phyloP scores from a whole-genome alignment of 2,329 filamentous ascomycete species.

The Alternaria panax region DNA sequence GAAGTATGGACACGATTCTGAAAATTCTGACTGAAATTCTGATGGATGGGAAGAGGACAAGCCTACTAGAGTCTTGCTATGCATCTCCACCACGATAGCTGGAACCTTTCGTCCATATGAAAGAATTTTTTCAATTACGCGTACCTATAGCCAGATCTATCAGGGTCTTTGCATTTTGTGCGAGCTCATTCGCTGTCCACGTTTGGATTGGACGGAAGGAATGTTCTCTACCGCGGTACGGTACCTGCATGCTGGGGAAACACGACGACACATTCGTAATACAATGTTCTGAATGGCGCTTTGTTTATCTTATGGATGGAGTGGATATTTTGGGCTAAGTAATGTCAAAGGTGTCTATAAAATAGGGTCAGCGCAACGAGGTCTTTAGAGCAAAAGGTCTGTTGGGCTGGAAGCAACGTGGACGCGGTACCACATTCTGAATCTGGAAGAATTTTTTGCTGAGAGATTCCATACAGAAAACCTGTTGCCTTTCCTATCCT shows the following conservation, averaged over 20 bases:
- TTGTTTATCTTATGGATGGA: neutral
- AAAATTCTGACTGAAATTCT: too few relatives aligned
- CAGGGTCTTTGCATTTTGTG: neutral
- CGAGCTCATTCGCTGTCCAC: neutral
- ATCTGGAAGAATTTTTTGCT: neutral
- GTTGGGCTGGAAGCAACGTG: neutral
- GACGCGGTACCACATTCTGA: neutral
- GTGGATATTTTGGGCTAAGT: neutral
- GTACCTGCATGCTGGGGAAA: neutral
- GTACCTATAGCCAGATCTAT: neutral
- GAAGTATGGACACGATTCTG: neutral
- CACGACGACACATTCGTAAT: constrained; percentile 1
- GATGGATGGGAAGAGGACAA: neutral
- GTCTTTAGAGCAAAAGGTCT: neutral
- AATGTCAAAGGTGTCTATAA: neutral
- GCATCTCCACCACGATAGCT: neutral
- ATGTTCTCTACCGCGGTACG: neutral
- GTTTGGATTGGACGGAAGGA: neutral
- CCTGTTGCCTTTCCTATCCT: neutral
- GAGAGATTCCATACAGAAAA: neutral
- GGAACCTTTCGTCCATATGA: neutral
- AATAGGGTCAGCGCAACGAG: neutral
- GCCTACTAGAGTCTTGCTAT: neutral
- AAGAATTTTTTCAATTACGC: neutral
- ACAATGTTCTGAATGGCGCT: neutral